Conservation (phyloP, 257 asterid species). For the Jacaranda mimosifolia region DNA sequence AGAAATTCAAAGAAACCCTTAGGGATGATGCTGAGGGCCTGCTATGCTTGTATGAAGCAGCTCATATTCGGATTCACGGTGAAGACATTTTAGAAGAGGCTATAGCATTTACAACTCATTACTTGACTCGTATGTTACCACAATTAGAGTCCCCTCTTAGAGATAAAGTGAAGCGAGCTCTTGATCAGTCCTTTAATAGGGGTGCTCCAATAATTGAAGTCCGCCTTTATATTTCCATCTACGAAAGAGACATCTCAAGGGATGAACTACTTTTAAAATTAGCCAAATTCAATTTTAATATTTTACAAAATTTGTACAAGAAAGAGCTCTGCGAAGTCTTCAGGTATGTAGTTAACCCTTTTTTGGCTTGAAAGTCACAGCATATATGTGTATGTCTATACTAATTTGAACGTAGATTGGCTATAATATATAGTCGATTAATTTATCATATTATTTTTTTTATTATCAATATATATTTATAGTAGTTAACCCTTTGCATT, state of each 20-base stretch:
- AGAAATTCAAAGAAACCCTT: conserved; percentile 32
- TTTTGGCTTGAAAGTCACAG: neutral
- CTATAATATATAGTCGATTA: too few species aligned
- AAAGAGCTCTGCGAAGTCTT: conserved; percentile 34
- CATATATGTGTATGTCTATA: too few species aligned
- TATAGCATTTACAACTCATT: conserved; percentile 13
- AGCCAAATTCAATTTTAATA: conserved; percentile 35
- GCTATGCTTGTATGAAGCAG: conserved; percentile 52
- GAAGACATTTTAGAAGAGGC: conserved; percentile 50
- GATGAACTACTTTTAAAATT: conserved; percentile 27
- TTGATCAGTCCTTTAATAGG: conserved; percentile 23
- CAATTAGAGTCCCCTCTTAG: conserved; percentile 14
- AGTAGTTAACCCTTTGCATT: too few species aligned
- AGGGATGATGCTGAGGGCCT: conserved; percentile 28
- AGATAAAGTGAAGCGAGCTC: conserved; percentile 36
- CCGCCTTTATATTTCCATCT: conserved; percentile 15
- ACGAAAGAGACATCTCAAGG: conserved; percentile 6
- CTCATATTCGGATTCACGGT: conserved; percentile 40
- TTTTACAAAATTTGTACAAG: conserved; percentile 43
- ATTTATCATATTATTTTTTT: too few species aligned
- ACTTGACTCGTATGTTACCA: neutral
- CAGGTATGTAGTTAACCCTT: conserved; percentile 18
- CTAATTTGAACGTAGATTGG: too few species aligned
- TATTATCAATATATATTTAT: too few species aligned
- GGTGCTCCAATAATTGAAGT: conserved; percentile 22